Base-by-base conservation (phyloP, 345 rosid genomes). In the Populus ilicifolia region DNA sequence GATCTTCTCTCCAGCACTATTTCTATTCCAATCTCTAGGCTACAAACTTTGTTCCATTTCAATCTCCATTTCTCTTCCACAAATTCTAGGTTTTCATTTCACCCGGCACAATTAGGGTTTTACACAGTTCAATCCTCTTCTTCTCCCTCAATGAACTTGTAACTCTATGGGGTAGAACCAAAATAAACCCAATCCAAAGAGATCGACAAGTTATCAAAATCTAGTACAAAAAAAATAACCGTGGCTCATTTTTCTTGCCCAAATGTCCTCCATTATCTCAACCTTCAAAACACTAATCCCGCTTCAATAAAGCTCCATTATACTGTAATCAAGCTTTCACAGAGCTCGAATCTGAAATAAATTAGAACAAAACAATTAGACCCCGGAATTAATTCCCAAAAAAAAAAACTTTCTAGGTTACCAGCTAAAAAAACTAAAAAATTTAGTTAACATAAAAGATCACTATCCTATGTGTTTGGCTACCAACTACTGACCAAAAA, bases 301-400 rank as follows among this genome's bases (percentile, higher is more conserved):
- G 71, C 80, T 79, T 71, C 78, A 61, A 63, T 50, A 27, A 50
- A 72, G 71, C 77, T 79, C 86, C 80, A 81, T 50, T 63, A 16
- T 12, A 69, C 56, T 64, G 59, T 36, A 71, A 38, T 82, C 79
- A 80, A 84, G 76, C 85, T 82, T 66, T 86, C 79, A 71, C 66
- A 41, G 74, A 84, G 73, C 78, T 80, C 84, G 81, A 83, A 87
- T 83, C 83, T 83, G 89, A 69, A 79, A 73, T 48, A 67, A 71
- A 35, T 6, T 69, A 30, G 27, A 73, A 41, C 8, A 30, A 18
- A 29, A 12, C 13, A 73, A 30, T 62, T 46, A 23, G 43, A 70
- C 8, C 11, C 2, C 8, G 4, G 3, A n/a, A n/a, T 59, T 59
- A n/a, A 59, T 9, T 59, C 36, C 36, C 36, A 33, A 3, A 59